Base-by-base conservation (phyloP, 2,329 filamentous ascomycete species). In the Epichloe coenophiala region DNA sequence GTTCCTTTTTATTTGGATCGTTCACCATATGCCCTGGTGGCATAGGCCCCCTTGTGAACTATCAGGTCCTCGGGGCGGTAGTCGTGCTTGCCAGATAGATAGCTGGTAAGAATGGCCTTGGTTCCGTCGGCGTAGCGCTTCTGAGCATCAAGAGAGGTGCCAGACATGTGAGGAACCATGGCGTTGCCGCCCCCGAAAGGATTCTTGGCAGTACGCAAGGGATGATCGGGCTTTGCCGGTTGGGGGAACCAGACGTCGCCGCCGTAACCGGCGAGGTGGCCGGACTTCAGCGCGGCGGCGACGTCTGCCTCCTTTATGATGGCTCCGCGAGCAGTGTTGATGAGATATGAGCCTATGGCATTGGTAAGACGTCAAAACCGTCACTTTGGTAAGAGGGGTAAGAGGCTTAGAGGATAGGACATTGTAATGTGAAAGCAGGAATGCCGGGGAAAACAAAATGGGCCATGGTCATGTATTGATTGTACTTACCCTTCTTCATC, bases 281-380 rank as follows among this genome's bases (percentile, higher is more conserved):
- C 93, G 36, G 77, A 80, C 77, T 91, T 88, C 68, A 98, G 81
- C 47, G 93, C 93, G 31, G 85, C 90, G 56, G 93, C 93, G 51
- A 98, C 93, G 61, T 97, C 93, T 74, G 97, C 91, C 82, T 97
- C 97, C 74, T 97, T 91, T 61, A 98, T 90, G 67, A 98, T 98
- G 71, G 93, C 93, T 64, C 93, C 93, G 69, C 93, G 93, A 61
- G 93, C 93, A 36, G 93, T 98, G 84, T 98, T 98, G 75, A 98
- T 76, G 67, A 98, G 86, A 88, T 93, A 97, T 40, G 89, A 86
- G 63, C 89, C 85, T 86, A 38, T n/a, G 7, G 5, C 3, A 9
- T 7, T 8, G 27, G 17, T 19, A 33, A 39, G 45, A 23, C 1
- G 21, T 23, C 41, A 31, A 9, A 3, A 17, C 19, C 13, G 11